Base-by-base conservation (phyloP, 495 filamentous ascomycete genomes). In the Neurospora sp. region DNA sequence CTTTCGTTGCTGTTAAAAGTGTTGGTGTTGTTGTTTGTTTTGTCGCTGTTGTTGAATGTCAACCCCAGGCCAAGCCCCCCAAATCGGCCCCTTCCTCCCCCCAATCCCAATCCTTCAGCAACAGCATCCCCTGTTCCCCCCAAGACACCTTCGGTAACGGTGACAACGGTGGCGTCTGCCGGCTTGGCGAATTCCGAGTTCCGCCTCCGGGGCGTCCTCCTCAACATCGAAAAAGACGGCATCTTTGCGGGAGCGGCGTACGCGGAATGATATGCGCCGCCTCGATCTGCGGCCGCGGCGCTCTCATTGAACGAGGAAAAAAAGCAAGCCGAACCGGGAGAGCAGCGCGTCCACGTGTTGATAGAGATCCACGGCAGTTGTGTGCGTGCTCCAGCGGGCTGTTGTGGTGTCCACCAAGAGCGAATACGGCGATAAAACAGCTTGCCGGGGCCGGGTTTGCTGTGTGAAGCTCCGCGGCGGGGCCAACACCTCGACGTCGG, bases 221-320 rank as follows among this genome's bases (percentile, higher is more conserved):
- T 76, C 71, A 80, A 69, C 40, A 80, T 75, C 49, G 79, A 77
- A 70, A 82, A 82, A 37, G 79, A 78, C 18, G 78, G 78, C 80
- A 82, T 82, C 70, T 72, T 77, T 70, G 72, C 23, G 18, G 40
- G 39, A 44, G 18, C 20, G 39, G 9, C 40, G 70, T 5, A 23
- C 6, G 40, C 70, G 18, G 54, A 31, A 42, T 71, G 62, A 42
- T 40, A 42, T 75, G 46, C 37, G 71, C 41, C 69, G 62, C 73
- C 27, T 44, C 31, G 42, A 69, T 39, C 73, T 62, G 69, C 49
- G 69, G 69, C 31, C 74, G 74, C 66, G 54, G 69, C 41, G 41
- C 69, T 71, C 73, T 78, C 74, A 79, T 75, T 42, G 49, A 74
- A 44, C 27, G 70, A 72, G 41, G 27, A 42, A 54, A 54, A 71